A percentile compares a stretch with the other conserved stretches of the same genome.
These are phyloP conservation scores for Medicago ruthenica DNA, from an alignment of 306 rosid genomes.

Conservation along the genomic window DNA sequence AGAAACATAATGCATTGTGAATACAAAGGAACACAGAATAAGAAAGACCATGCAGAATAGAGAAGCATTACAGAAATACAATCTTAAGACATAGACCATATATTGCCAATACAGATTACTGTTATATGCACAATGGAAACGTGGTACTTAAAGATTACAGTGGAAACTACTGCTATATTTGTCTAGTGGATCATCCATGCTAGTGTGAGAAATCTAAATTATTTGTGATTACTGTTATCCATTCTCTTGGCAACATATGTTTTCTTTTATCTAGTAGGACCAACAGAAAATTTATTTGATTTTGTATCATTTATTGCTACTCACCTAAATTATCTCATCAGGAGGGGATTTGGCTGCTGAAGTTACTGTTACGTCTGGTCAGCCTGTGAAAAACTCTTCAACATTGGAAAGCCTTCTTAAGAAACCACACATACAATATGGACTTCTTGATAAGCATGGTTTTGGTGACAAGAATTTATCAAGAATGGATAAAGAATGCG, in stretches of 20 bases:
- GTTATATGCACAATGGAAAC: background rate
- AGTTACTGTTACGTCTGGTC: constrained; percentile 67
- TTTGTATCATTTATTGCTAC: constrained; percentile 8
- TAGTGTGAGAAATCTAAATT: constrained; percentile 6
- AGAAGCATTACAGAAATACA: background rate
- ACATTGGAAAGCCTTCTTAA: constrained; percentile 95
- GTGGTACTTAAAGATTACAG: background rate
- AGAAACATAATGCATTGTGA: background rate
- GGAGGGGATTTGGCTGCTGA: constrained; percentile 90
- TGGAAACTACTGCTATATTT: constrained; percentile 23
- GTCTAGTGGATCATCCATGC: constrained; percentile 8
- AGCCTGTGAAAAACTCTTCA: constrained; percentile 83
- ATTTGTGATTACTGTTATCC: constrained; percentile 28
- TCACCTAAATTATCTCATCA: constrained; percentile 42
- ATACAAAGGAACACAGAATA: background rate
- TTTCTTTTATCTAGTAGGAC: background rate
- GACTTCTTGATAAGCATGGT: constrained; percentile 82
- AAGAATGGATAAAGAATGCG: constrained; percentile 83
- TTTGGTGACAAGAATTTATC: constrained; percentile 70
- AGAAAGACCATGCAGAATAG: background rate
- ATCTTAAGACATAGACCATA: background rate
- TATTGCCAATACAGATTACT: background rate
- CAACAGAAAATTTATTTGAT: background rate
- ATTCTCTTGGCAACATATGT: background rate
- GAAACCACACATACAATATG: constrained; percentile 90